Conservation (phyloP, 1,284 basidiomycete species). For the Cutaneotrichosporon cutaneum region DNA sequence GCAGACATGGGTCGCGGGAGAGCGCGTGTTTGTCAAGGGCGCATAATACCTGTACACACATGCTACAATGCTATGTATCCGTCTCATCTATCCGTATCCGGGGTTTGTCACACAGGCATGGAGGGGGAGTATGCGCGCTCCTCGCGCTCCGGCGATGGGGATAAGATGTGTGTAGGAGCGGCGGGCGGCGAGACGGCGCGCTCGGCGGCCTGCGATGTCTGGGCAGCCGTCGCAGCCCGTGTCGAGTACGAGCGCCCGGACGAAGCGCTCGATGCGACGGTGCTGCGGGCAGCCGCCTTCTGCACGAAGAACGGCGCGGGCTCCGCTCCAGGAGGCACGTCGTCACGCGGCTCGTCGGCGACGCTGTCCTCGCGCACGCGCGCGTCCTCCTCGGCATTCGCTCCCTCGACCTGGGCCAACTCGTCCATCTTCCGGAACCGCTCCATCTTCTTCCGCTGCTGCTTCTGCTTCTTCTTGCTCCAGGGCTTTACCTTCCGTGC, state of each 20-base stretch:
- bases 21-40: conserved; percentile 16
- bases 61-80: background rate
- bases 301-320: background rate
- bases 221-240: too few species aligned
- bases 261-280: background rate
- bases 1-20: conserved; percentile 35
- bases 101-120: background rate
- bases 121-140: conserved; percentile 1
- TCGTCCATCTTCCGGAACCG: background rate
- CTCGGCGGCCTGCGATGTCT: background rate
- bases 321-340: background rate
- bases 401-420: background rate
- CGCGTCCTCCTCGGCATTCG: background rate
- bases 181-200: background rate
- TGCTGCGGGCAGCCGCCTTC: background rate
- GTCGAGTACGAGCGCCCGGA: background rate
- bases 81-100: background rate
- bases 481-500: too few species aligned
- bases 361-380: background rate
- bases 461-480: background rate
- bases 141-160: background rate
- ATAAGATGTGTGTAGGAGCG: background rate
- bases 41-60: conserved; percentile 4
- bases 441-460: background rate
- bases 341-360: background rate